Evolutionary conservation across 2,329 filamentous ascomycete genomes (phyloP), one percentile per base, ranked within the genome.

Genomic region (Penicillium sp.): DNA sequence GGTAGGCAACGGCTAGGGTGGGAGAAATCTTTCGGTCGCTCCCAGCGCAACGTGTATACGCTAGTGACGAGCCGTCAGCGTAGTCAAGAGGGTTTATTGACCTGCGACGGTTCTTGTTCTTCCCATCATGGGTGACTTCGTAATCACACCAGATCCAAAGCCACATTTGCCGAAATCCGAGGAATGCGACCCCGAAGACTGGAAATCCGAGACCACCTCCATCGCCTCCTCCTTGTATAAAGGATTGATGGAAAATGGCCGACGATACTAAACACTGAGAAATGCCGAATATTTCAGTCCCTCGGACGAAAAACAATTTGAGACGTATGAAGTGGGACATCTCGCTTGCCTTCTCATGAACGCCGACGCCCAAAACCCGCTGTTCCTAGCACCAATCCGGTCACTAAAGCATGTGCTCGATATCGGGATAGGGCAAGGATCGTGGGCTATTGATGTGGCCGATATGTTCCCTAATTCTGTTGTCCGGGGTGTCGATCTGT

Each of bases 401-500:
- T 53, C 53, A 19, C 57, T 28, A 58, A 64, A 45, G 22, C 59
- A 65, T 55, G 38, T 66, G 26, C 64, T 66, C 4, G 62, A 66
- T 45, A 57, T 66, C 33, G 64, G 64, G n/a, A 66, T 62, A 4
- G 64, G 64, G 7, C 57, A 65, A 26, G 64, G 64, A 6, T 59
- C 60, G 13, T 66, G 65, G 67, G 67, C 67, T 26, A 64, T 69
- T 17, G 67, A 69, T 54, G 65, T 69, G 3, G 67, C 67, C 40
- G 67, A 69, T 58, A 68, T 68, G 67, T 67, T 63, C 19, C 67
- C 65, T 1, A 40, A 68, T 40, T 62, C 61, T 65, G 65, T 61
- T 15, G 64, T 69, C 37, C 61, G 67, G 6, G 67, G 67, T 1
- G 68, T 74, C 19, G 72, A 74, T 40, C 65, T 74, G 15, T 73